phyloP scores from a whole-genome alignment of 495 filamentous ascomycete genomes.

The Penicillium antarcticum region DNA sequence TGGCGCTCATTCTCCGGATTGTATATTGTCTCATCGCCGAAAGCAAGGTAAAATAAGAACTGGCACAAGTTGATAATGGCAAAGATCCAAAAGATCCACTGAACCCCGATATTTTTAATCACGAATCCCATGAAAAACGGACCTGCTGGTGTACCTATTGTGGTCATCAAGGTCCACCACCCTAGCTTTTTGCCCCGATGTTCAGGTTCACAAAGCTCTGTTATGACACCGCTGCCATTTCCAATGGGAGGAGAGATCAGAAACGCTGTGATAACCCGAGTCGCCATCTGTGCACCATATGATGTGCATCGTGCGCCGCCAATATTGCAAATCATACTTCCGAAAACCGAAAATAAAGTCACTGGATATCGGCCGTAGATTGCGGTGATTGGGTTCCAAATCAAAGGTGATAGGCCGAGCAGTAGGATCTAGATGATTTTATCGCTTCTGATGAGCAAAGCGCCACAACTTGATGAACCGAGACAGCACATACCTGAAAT shows the following conservation, averaged over 20 bases:
- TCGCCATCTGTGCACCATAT: slow-evolving; percentile 28
- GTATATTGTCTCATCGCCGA: slow-evolving; percentile 30
- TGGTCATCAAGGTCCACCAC: slow-evolving; percentile 33
- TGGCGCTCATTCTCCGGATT: slow-evolving; percentile 5
- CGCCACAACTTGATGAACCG: neutral
- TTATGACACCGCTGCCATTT: slow-evolving; percentile 32
- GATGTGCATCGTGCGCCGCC: slow-evolving; percentile 28
- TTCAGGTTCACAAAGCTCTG: slow-evolving; percentile 24
- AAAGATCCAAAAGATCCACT: slow-evolving; percentile 38
- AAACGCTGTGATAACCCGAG: slow-evolving; percentile 25
- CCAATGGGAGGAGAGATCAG: slow-evolving; percentile 33
- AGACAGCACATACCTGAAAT: slow-evolving; percentile 17
- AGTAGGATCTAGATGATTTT: slow-evolving; percentile 22
- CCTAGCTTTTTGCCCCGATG: slow-evolving; percentile 30
- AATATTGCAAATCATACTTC: slow-evolving; percentile 33
- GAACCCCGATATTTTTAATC: slow-evolving; percentile 22
- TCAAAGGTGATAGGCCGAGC: slow-evolving; percentile 23
- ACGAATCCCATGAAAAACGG: slow-evolving; percentile 37
- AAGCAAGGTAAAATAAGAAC: slow-evolving; percentile 19
- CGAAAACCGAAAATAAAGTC: slow-evolving; percentile 27
- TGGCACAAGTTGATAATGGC: slow-evolving; percentile 32
- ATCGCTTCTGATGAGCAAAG: neutral
- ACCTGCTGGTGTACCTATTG: slow-evolving; percentile 26
- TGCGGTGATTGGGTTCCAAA: slow-evolving; percentile 32
- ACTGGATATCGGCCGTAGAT: slow-evolving; percentile 31